Evolutionary conservation across 371 early-diverging fungal genomes (phyloP), one percentile per base, ranked within the genome.

Genomic region (Circinella minor): DNA sequence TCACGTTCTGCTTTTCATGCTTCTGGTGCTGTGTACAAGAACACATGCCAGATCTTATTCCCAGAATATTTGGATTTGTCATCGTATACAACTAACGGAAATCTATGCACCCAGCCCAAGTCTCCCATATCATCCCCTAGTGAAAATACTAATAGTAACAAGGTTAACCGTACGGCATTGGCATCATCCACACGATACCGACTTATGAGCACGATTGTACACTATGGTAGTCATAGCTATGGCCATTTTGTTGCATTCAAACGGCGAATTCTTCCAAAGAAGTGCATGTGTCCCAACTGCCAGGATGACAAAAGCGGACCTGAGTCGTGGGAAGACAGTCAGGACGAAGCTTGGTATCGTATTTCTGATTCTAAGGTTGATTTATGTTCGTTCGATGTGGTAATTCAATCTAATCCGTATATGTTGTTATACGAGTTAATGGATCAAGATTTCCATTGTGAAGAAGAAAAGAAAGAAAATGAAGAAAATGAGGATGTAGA

Each of bases 191-290:
- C 47, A 38, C 46, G 65, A n/a, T 96, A 96, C 75, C 84, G 86
- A 17, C 81, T 98, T 27, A 91, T 89, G 76, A 88, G 94, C 8
- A 89, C 92, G 0, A 89, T 98, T 46, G 92, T 96, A 13, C 98
- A 98, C 69, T 92, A 89, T 71, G 98, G 83, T 7, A 75, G 74
- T 11, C 98, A 98, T 75, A 91, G 95, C 5, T 93, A 86, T 7
- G 98, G 98, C 0, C 98, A 98, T 74, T 98, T 95, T 77, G 92
- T 96, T 51, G 93, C 97, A 0, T 95, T 91, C 74, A 87, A 96
- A 27, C 86, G 96, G 47, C 86, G 87, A 38, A 66, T 76, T 37
- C 71, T 74, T 63, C 55, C 81, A 20, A 71, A 71, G 20, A 37
- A 51, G 51, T 84, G 87, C 72, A 47, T 67, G 34, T 84, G 82